Evolutionary conservation across 2,329 filamentous ascomycete genomes (phyloP).

Genomic region (Trichoderma guizhouense): DNA sequence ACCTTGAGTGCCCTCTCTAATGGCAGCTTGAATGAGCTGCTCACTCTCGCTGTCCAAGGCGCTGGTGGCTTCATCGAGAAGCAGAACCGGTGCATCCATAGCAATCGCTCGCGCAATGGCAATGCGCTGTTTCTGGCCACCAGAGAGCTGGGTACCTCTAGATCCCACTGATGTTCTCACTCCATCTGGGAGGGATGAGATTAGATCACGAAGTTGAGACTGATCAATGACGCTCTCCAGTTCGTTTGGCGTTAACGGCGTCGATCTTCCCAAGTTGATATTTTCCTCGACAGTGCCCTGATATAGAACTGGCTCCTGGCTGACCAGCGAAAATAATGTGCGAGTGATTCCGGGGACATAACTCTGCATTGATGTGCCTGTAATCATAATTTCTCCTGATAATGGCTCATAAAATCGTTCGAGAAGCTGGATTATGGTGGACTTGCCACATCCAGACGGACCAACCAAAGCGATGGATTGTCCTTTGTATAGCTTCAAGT

Average conservation of each 20-base stretch:
- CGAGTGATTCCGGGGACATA: neutral
- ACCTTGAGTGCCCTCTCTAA: neutral
- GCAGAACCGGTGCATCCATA: neutral
- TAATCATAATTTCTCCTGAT: neutral
- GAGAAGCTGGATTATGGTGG: conserved; percentile 38
- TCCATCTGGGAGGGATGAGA: conserved; percentile 83
- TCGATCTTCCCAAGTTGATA: conserved; percentile 40
- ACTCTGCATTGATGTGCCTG: neutral
- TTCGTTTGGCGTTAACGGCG: conserved; percentile 21
- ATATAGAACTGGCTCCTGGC: conserved; percentile 45
- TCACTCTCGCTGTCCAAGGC: conserved; percentile 2
- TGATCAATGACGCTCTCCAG: conserved; percentile 28
- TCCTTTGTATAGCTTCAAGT: conserved; percentile 34
- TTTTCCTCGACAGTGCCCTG: conserved; percentile 48
- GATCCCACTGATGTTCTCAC: conserved; percentile 84
- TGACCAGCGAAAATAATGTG: neutral
- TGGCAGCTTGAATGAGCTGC: neutral
- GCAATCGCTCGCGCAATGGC: conserved; percentile 13
- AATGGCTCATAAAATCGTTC: conserved; percentile 38
- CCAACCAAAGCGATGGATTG: conserved; percentile 48
- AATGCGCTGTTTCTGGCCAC: conserved; percentile 20
- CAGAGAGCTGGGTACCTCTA: conserved; percentile 16
- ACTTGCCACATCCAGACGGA: conserved; percentile 41
- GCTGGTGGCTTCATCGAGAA: conserved; percentile 12
- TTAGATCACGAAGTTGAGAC: conserved; percentile 54